Conservation (phyloP, 148 eudicot species). For the Agrostemma githago region DNA sequence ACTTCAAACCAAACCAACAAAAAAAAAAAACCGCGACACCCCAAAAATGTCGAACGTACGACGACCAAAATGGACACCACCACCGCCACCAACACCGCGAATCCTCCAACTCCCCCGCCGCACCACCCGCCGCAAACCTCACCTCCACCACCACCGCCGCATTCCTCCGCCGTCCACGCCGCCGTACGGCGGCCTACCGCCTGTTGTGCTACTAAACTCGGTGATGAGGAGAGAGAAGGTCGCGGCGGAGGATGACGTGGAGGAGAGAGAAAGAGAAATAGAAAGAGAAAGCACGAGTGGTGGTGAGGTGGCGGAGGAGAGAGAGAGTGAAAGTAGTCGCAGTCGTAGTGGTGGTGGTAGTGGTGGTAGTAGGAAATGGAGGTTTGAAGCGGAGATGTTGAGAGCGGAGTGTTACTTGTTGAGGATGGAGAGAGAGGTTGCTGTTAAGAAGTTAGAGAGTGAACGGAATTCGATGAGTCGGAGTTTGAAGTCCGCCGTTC, state of each 20-base stretch:
- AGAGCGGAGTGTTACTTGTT: constrained; percentile 77
- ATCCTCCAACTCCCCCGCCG: constrained; percentile 75
- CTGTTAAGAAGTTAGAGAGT: constrained; percentile 51
- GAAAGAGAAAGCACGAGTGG: background rate
- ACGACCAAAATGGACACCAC: constrained; percentile 53
- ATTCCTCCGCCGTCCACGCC: constrained; percentile 38
- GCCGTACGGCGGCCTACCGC: constrained; percentile 33
- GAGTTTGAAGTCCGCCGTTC: constrained; percentile 57
- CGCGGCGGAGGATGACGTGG: constrained; percentile 22
- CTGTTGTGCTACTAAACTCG: constrained; percentile 40
- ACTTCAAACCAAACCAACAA: constrained; percentile 24
- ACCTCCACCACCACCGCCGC: constrained; percentile 33
- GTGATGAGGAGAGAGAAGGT: constrained; percentile 40
- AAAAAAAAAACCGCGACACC: background rate
- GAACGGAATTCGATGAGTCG: constrained; percentile 43
- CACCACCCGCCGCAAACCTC: constrained; percentile 46
- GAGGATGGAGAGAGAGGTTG: constrained; percentile 66
- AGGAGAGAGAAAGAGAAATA: constrained; percentile 6
- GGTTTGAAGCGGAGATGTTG: constrained; percentile 75
- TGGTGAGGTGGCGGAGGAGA: constrained; percentile 14
- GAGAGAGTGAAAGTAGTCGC: background rate
- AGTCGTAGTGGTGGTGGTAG: background rate
- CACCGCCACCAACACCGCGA: constrained; percentile 60
- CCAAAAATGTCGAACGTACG: constrained; percentile 29
- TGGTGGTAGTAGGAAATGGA: constrained; percentile 40